phyloP scores from a whole-genome alignment of 2,329 filamentous ascomycete genomes.

The Calonectria leucothoes region DNA sequence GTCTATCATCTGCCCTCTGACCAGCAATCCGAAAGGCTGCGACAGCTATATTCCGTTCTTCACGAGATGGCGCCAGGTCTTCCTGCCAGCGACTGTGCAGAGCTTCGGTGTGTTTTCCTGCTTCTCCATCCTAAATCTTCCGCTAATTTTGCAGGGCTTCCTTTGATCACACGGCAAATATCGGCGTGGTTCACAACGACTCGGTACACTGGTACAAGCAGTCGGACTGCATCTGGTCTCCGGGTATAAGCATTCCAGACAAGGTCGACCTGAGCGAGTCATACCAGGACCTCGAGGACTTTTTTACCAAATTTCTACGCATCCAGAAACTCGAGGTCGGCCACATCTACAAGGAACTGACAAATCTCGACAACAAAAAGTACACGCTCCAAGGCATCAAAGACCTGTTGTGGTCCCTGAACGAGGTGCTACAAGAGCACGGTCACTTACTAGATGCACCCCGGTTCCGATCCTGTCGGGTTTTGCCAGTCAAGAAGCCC shows the following conservation, averaged over 20 bases:
- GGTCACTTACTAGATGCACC: slow-evolving; percentile 33
- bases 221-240: slow-evolving; percentile 33
- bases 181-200: slow-evolving; percentile 30
- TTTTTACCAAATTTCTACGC: slow-evolving; percentile 35
- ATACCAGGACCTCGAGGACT: slow-evolving; percentile 34
- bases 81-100: slow-evolving; percentile 20
- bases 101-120: slow-evolving; percentile 30
- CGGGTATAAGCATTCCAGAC: slow-evolving; percentile 30
- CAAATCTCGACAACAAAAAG: slow-evolving; percentile 24
- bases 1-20: slow-evolving; percentile 20
- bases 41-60: slow-evolving; percentile 24
- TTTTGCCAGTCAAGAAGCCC: slow-evolving; percentile 32
- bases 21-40: slow-evolving; percentile 16
- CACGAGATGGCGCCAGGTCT: slow-evolving; percentile 34
- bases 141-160: slow-evolving; percentile 2
- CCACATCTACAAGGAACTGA: slow-evolving; percentile 30
- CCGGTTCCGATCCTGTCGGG: slow-evolving; percentile 21
- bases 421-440: slow-evolving; percentile 29
- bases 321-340: slow-evolving; percentile 32
- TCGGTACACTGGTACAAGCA: slow-evolving; percentile 28
- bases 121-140: rapidly evolving
- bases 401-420: slow-evolving; percentile 30
- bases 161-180: slow-evolving; percentile 29
- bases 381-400: slow-evolving; percentile 13
- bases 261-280: slow-evolving; percentile 33